A percentile compares a stretch with the other conserved stretches of the same genome.
Conservation (phyloP, 129 eudicot genomes). For the Flaveria bidentis region DNA sequence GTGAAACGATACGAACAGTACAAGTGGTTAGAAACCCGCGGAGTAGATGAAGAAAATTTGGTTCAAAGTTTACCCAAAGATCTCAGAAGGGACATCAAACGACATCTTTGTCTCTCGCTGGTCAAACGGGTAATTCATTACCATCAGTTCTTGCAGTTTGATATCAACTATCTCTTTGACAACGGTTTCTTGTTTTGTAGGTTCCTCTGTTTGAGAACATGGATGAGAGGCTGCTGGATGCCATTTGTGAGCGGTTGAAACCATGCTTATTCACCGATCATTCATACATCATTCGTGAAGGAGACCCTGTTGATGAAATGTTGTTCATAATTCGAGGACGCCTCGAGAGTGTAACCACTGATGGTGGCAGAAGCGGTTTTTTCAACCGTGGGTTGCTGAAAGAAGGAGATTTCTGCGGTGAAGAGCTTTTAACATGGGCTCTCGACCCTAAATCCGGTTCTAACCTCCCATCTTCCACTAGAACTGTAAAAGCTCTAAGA, state of each 20-base stretch:
- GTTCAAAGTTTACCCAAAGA: conserved; percentile 85
- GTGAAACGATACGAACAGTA: conserved; percentile 91
- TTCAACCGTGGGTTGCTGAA: conserved; percentile 69
- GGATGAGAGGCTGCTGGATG: conserved; percentile 86
- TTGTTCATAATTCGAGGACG: conserved; percentile 89
- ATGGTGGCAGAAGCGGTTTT: conserved; percentile 87
- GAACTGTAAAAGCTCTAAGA: conserved; percentile 73
- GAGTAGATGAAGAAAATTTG: conserved; percentile 86
- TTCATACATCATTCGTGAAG: conserved; percentile 81
- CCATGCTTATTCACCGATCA: conserved; percentile 76
- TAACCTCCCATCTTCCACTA: conserved; percentile 82
- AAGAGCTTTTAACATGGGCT: conserved; percentile 95
- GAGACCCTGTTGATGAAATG: conserved; percentile 95
- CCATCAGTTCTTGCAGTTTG: neutral
- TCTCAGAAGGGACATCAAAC: conserved; percentile 88
- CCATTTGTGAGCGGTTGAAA: conserved; percentile 83
- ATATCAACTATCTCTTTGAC: neutral
- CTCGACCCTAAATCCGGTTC: conserved; percentile 79
- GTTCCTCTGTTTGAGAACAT: conserved; percentile 85
- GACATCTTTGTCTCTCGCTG: conserved; percentile 91
- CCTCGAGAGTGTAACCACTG: conserved; percentile 88
- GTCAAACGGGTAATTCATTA: conserved; percentile 71
- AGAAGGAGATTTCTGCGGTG: conserved; percentile 94
- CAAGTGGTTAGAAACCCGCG: conserved; percentile 95
- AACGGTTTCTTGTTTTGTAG: conserved; percentile 33